phyloP scores from a whole-genome alignment of 306 rosid species.

The Macrotyloma uniflorum region DNA sequence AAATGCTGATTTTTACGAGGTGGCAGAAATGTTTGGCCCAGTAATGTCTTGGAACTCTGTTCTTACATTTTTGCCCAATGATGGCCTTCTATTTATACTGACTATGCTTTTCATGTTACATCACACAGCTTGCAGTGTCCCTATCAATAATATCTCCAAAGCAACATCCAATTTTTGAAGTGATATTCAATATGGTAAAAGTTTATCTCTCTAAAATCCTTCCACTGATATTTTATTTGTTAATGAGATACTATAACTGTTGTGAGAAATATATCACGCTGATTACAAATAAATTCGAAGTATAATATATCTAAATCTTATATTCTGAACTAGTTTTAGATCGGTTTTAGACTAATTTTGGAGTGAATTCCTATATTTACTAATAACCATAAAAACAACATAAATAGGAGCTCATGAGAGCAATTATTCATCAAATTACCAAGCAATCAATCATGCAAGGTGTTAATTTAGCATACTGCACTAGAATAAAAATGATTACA shows the following conservation, averaged over 20 bases:
- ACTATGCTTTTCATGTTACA: constrained; percentile 5
- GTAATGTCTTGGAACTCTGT: background rate
- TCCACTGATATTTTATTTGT: background rate
- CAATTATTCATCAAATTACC: background rate
- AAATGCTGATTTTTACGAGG: background rate
- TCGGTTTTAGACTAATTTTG: too few relatives aligned
- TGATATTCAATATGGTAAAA: constrained; percentile 30
- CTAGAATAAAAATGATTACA: background rate
- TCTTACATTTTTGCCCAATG: background rate
- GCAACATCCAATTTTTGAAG: constrained; percentile 24
- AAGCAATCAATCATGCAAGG: background rate
- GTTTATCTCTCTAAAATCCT: background rate
- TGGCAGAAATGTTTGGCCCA: constrained; percentile 1
- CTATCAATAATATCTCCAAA: constrained; percentile 31
- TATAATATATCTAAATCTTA: too few relatives aligned
- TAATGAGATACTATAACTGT: too few relatives aligned
- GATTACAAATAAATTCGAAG: too few relatives aligned
- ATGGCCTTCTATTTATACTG: background rate
- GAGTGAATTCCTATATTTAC: too few relatives aligned
- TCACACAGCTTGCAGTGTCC: constrained; percentile 10
- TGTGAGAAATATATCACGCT: too few relatives aligned
- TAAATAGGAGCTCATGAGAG: too few relatives aligned
- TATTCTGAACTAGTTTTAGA: too few relatives aligned
- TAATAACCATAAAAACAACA: too few relatives aligned
- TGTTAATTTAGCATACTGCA: background rate